Evolutionary conservation across 2,329 filamentous ascomycete species (phyloP), one percentile per base, ranked within the genome.

Genomic region (Coleophoma crateriformis): DNA sequence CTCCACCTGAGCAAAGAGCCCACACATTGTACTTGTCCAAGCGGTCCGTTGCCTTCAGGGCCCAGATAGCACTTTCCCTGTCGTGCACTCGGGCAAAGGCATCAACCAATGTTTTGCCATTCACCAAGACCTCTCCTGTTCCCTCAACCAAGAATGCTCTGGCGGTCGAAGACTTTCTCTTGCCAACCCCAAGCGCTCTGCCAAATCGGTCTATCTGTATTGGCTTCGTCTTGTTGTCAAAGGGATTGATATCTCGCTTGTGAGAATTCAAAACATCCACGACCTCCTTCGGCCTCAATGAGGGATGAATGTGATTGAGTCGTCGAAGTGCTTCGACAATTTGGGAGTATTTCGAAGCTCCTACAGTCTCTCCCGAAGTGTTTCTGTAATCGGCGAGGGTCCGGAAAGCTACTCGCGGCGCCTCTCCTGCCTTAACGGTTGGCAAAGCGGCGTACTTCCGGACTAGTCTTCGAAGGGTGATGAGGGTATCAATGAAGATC

Each of bases 11-110:
- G 3, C 90, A 88, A 45, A 88, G 71, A 47, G 85, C 91, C 85
- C 90, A 99, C 3, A 96, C 82, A 64, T 99, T 99, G 76, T 99
- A 99, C 70, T 96, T 97, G 75, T 96, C 90, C 56, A 95, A 71
- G 55, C 94, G 78, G 40, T 87, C 77, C 20, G 90, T 95, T 45
- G 83, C 79, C 62, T 91, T 90, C 63, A 99, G 71, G 7, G 92
- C 84, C 92, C 92, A 99, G 4, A 96, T 74, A 3, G 89, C 92
- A 64, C 90, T 96, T 74, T 97, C 94, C 40, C 94, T 84, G 69
- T 99, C 92, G 67, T 99, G 92, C 46, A 96, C 71, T 34, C 94
- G 84, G 33, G 85, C 88, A 67, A 99, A 99, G 19, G 82, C 84
- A 46, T 94, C 81, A 46, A 79, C 80, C 50, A 99, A 73, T n/a